A percentile compares a stretch with the other conserved stretches of the same genome.
Evolutionary conservation across 768 basidiomycete genomes (phyloP).

Genomic region (Podaxis sp.): DNA sequence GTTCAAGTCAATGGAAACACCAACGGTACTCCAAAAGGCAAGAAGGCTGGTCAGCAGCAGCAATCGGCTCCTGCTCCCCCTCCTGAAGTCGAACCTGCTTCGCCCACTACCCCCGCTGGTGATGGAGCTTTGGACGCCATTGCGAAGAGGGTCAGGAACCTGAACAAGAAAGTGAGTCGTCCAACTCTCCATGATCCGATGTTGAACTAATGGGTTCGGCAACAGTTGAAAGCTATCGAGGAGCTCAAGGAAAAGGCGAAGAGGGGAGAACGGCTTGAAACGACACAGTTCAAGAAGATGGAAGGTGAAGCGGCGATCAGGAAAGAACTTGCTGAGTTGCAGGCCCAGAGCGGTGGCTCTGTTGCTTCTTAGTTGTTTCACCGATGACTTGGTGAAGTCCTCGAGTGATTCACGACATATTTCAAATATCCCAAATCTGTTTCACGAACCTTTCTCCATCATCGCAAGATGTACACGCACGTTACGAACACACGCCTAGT

Average conservation of each 20-base stretch:
- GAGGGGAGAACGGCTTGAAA: conserved; percentile 89
- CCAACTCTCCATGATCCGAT: background rate
- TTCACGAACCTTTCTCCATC: background rate
- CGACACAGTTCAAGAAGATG: conserved; percentile 96
- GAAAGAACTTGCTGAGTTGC: conserved; percentile 63
- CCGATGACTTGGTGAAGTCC: background rate
- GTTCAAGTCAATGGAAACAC: conserved; percentile 19
- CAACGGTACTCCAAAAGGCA: conserved; percentile 15
- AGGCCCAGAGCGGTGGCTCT: conserved; percentile 12
- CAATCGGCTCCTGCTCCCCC: conserved; percentile 23
- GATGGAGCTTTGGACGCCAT: conserved; percentile 68
- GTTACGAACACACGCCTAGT: background rate
- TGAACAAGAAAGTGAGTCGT: conserved; percentile 86
- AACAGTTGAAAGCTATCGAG: conserved; percentile 95
- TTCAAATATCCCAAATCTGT: background rate
- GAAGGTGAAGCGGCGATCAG: conserved; percentile 85
- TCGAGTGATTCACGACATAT: background rate
- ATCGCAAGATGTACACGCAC: background rate
- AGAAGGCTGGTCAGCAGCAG: conserved; percentile 17
- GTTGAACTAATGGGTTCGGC: background rate
- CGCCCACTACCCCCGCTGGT: conserved; percentile 52
- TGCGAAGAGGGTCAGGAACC: conserved; percentile 91
- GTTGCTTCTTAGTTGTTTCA: background rate
- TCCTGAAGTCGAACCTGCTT: conserved; percentile 26
- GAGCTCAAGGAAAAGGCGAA: conserved; percentile 92